Conservation (phyloP, 176 grass and related monocot genomes). For the Musa acuminata region DNA sequence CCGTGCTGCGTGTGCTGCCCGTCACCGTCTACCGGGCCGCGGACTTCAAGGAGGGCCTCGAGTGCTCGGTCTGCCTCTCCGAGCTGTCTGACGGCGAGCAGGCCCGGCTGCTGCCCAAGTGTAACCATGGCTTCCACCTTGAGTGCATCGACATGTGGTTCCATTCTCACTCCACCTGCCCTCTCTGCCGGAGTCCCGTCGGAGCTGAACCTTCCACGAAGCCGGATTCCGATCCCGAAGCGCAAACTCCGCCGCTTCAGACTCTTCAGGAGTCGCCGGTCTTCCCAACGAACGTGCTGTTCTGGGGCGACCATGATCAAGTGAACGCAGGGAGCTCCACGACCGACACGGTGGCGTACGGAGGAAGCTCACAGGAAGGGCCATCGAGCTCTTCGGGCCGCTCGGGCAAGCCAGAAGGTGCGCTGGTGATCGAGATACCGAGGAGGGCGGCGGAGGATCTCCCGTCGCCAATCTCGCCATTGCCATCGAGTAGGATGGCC, state of each 20-base stretch:
- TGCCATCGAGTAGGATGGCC: constrained; percentile 5
- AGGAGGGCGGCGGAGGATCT: neutral
- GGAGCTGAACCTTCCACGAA: neutral
- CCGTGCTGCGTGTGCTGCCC: constrained; percentile 1
- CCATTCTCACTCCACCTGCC: constrained; percentile 14
- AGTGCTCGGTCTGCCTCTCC: constrained; percentile 22
- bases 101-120: constrained; percentile 53
- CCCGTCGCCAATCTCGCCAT: neutral
- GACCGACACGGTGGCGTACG: neutral
- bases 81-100: constrained; percentile 15
- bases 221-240: neutral
- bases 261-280: neutral
- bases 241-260: neutral
- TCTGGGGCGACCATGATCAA: neutral
- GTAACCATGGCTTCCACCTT: constrained; percentile 79
- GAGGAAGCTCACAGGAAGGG: neutral
- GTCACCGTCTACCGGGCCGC: constrained; percentile 6
- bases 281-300: constrained; percentile 14
- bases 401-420: neutral
- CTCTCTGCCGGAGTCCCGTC: constrained; percentile 16
- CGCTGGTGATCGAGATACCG: constrained; percentile 16
- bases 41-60: constrained; percentile 14
- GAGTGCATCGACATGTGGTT: constrained; percentile 53
- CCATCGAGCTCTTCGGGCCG: neutral
- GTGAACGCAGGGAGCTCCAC: neutral